Evolutionary conservation across 148 eudicot genomes (phyloP).

Genomic region (Diospyros lotus): DNA sequence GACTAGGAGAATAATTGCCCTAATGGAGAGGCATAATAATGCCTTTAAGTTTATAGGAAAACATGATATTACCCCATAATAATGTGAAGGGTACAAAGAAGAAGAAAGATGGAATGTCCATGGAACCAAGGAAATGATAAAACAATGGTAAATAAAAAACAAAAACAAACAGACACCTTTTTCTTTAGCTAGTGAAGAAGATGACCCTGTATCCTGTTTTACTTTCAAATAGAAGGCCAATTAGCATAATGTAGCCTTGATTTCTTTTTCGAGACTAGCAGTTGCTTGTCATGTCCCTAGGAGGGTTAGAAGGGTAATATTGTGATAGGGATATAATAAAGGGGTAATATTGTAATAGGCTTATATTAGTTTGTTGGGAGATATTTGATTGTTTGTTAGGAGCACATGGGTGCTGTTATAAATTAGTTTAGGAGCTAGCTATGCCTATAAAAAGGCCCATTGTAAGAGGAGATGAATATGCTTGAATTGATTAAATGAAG

Average conservation of each 20-base stretch:
- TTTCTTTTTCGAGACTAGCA: constrained; percentile 50
- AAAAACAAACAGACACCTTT: constrained; percentile 44
- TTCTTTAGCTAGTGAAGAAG: constrained; percentile 40
- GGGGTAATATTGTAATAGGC: no score
- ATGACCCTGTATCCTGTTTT: constrained; percentile 31
- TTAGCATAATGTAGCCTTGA: constrained; percentile 50
- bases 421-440: no score
- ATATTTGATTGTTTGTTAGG: no score
- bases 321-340: no score
- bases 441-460: no score
- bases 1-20: background rate
- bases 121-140: background rate
- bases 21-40: background rate
- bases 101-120: constrained; percentile 1
- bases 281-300: no score
- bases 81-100: background rate
- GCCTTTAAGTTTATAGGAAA: background rate
- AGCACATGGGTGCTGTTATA: no score
- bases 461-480: no score
- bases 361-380: no score
- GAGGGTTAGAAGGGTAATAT: no score
- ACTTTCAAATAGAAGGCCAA: constrained; percentile 46
- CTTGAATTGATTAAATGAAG: no score
- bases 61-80: background rate
- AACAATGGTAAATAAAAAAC: constrained; percentile 2